Base-by-base conservation (phyloP, 129 eudicot genomes). In the Flaveria brownii region DNA sequence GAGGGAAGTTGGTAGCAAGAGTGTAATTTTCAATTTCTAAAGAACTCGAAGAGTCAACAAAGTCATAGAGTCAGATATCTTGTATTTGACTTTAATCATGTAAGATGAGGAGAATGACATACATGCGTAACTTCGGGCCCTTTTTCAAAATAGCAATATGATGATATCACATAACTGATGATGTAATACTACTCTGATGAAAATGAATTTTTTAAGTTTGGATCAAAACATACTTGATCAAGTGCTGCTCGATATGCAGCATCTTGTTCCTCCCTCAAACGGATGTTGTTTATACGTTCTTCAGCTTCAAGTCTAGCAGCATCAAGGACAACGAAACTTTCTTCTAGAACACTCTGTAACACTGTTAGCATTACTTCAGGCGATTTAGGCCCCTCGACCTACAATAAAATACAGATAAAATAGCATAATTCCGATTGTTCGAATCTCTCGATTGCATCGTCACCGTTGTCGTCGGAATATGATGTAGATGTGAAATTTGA, bases 161-260 rank as follows among this genome's bases (percentile, higher is more conserved):
- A 45, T 5, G 47, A 69, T 20, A 6, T 25, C 46, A 46, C 45
- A 25, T 69, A 69, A 5, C 5, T 45, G 71, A 42, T 5, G n/a
- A 41, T 6, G 5, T 68, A 30, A 30, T 30, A 68, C 18, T 30
- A 68, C 18, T 17, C 5, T 3, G 49, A 56, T 23, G 7, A 2
- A 22, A 22, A 73, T 16, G 59, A 39, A 13, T 7, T 25, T 8
- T 8, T 73, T 56, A 45, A 45, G 9, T 16, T 73, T 39, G 20
- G 17, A 73, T 64, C 26, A 26, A 8, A 22, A 52, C 79, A 75
- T 77, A 89, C 97, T 82, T 87, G 97, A 86, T 92, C 98, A 50
- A 90, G 96, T 61, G 98, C 98, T 18, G 93, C 98, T 76, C 52
- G 91, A 77, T 89, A 92, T 49, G 98, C 96, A 71, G 98, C 96